phyloP scores from a whole-genome alignment of 768 basidiomycete genomes.

The Phanerochaete sordida region DNA sequence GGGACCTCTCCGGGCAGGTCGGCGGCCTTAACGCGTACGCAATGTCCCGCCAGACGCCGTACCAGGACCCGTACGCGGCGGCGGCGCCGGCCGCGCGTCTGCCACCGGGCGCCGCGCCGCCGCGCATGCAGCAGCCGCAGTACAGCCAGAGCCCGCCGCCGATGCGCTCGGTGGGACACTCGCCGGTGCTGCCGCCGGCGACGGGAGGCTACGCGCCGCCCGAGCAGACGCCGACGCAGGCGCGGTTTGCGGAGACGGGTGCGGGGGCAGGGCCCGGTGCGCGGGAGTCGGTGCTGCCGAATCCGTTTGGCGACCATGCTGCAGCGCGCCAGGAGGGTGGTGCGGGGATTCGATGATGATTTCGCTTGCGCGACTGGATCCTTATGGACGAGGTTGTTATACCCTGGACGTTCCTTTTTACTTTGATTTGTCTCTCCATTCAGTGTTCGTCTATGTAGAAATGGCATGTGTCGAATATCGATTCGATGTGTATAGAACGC shows the following conservation, averaged over 20 bases:
- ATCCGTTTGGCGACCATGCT: background rate
- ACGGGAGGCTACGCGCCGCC: background rate
- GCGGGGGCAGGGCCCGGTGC: background rate
- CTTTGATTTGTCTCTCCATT: too few species aligned
- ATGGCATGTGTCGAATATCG: too few species aligned
- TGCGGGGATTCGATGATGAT: background rate
- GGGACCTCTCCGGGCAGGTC: constrained; percentile 1
- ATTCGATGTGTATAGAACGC: too few species aligned
- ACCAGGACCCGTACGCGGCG: background rate
- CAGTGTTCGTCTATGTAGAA: too few species aligned
- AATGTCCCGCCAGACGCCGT: constrained; percentile 1
- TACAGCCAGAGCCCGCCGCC: constrained; percentile 2
- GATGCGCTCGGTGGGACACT: constrained; percentile 1
- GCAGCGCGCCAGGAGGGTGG: background rate
- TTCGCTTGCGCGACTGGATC: background rate
- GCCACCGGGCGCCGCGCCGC: background rate
- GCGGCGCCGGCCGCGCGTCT: background rate
- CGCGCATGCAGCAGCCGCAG: background rate
- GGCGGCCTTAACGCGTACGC: constrained; percentile 8
- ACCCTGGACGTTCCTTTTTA: too few species aligned
- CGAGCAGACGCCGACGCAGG: constrained; percentile 8
- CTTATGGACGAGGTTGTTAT: too few species aligned
- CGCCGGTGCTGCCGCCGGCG: background rate
- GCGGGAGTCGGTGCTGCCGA: background rate
- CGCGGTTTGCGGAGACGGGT: constrained; percentile 1